phyloP scores from a whole-genome alignment of 2,329 filamentous ascomycete species.

The Penicillium digitatum region DNA sequence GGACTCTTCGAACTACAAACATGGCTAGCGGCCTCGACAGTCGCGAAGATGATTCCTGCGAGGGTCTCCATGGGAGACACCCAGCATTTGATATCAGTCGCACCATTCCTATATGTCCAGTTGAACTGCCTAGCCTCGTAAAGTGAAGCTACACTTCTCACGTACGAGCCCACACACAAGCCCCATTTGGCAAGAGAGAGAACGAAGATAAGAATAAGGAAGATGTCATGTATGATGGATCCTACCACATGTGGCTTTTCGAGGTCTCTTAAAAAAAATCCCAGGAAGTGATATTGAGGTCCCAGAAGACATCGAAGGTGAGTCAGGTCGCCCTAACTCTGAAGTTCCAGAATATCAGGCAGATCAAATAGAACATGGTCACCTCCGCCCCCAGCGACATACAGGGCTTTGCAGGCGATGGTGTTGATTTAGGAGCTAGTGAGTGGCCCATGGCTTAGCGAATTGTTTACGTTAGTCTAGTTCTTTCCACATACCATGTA shows the following conservation, averaged over 20 bases:
- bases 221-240: conserved; percentile 15
- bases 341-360: conserved; percentile 19
- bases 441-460: background rate
- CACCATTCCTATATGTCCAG: conserved; percentile 7
- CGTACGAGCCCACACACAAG: conserved; percentile 12
- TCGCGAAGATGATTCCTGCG: conserved; percentile 18
- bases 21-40: conserved; percentile 12
- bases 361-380: conserved; percentile 20
- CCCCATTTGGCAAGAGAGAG: conserved; percentile 16
- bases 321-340: conserved; percentile 9
- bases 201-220: conserved; percentile 8
- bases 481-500: conserved; percentile 10
- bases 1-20: conserved; percentile 13
- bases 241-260: conserved; percentile 16
- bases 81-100: conserved; percentile 17
- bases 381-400: conserved; percentile 14
- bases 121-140: background rate
- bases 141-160: background rate
- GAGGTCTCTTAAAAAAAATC: conserved; percentile 14
- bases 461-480: background rate
- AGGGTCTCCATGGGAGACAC: conserved; percentile 23
- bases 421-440: conserved; percentile 9
- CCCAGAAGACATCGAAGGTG: conserved; percentile 22
- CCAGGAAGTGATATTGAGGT: conserved; percentile 18
- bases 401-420: conserved; percentile 14